Base-by-base conservation (phyloP, 805 yeast species). In the Pichia phayaonensis region DNA sequence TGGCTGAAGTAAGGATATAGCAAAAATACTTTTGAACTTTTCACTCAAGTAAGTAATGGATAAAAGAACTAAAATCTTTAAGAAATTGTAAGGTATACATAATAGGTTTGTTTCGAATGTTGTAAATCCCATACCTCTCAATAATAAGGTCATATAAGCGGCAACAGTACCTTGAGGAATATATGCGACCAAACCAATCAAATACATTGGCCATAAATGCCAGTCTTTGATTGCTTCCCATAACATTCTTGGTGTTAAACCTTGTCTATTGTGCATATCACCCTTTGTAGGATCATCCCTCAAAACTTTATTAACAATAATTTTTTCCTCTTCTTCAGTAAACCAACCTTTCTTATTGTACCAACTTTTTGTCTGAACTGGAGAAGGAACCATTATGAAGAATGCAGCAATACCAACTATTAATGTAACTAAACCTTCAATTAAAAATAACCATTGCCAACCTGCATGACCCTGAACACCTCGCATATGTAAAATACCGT, bases 251-350 rank as follows among this genome's bases (percentile, higher is more conserved):
- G 67, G 54, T 3, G 72, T 61, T 20, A 82, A 61, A 6, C 81
- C 80, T 56, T 77, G 76, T 59, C 84, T 70, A 59, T 81, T 81
- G 59, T 80, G 72, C 85, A 80, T 79, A 54, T 79, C 84, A 23
- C 85, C 84, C 67, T 76, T 76, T 12, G 73, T 58, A 22, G 86
- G 86, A 58, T 82, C 87, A 59, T 82, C 86, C 56, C 85, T 66
- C 47, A 82, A 62, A 2, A 82, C 71, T 53, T 80, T 69, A 60
- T 80, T 80, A 46, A 79, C 84, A 29, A 80, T 67, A 49, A 81
- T 79, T 51, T 75, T 74, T 61, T 76, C 79, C 53, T 82, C 84
- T 42, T 77, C 63, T 1, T 76, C 79, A 16, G 75, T 72, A 54
- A 72, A 72, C 77, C 77, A 73, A 22, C 63, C 63, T 29, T 59